phyloP scores from a whole-genome alignment of 345 rosid genomes.

The Gynandropsis gynandra region DNA sequence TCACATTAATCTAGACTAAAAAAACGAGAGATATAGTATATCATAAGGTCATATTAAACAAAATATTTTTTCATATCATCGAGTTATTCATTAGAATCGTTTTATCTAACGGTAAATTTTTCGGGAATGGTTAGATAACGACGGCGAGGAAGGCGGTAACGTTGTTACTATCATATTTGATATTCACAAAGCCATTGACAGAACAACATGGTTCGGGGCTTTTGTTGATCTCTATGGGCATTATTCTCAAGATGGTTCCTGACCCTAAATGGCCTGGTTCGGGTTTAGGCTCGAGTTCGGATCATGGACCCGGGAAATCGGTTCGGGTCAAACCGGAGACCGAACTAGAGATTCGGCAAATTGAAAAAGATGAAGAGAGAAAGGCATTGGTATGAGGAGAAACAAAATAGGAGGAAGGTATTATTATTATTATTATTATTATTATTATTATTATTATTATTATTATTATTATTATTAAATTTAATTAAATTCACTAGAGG shows the following conservation, averaged over 20 bases:
- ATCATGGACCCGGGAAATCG: constrained; percentile 15
- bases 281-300: constrained; percentile 16
- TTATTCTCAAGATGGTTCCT: constrained; percentile 72
- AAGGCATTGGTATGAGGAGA: constrained; percentile 49
- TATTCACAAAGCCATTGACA: constrained; percentile 84
- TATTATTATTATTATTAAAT: too few relatives aligned
- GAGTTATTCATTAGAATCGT: too few relatives aligned
- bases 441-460: too few relatives aligned
- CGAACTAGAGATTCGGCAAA: too few relatives aligned
- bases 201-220: constrained; percentile 79
- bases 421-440: too few relatives aligned
- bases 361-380: constrained; percentile 53
- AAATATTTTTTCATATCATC: too few relatives aligned
- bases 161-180: constrained; percentile 60
- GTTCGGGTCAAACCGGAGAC: constrained; percentile 14
- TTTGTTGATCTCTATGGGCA: constrained; percentile 72
- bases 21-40: too few relatives aligned
- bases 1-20: too few relatives aligned
- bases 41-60: too few relatives aligned
- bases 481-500: too few relatives aligned
- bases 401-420: too few relatives aligned
- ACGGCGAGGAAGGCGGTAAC: constrained; percentile 84
- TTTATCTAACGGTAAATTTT: too few relatives aligned
- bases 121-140: constrained; percentile 57
- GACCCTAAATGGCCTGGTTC: constrained; percentile 33